phyloP scores from a whole-genome alignment of 495 filamentous ascomycete genomes.

The Trichoderma erinaceum region DNA sequence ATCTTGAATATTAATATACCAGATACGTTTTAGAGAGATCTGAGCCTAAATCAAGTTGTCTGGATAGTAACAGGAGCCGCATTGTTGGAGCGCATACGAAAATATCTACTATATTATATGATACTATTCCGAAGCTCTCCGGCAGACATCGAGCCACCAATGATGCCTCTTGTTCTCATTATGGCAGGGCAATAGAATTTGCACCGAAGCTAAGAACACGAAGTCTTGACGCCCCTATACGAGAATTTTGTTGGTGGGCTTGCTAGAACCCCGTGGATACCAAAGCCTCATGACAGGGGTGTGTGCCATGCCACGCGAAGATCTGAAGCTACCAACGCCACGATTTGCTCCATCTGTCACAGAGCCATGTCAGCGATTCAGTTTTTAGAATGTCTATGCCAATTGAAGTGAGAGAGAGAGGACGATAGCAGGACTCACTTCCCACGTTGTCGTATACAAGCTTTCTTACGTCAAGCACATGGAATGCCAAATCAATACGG shows the following conservation, averaged over 20 bases:
- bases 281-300: slow-evolving; percentile 4
- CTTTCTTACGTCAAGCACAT: neutral
- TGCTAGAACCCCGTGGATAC: neutral
- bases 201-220: neutral
- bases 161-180: neutral
- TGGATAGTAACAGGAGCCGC: too few relatives aligned
- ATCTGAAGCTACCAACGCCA: slow-evolving; percentile 13
- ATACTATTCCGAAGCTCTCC: neutral
- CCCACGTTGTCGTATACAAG: neutral
- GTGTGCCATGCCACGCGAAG: slow-evolving; percentile 8
- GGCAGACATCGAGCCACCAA: neutral
- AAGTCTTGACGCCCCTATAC: neutral
- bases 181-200: neutral
- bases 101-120: neutral
- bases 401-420: neutral
- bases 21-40: too few relatives aligned
- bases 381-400: neutral
- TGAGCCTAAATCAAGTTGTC: too few relatives aligned
- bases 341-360: neutral
- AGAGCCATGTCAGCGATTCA: neutral
- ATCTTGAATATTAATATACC: too few relatives aligned
- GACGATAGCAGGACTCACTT: neutral
- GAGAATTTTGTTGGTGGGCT: neutral
- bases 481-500: neutral
- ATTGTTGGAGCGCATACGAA: neutral